These are phyloP conservation scores for Cyberlindnera misumaiensis DNA, from an alignment of 805 yeast species.

Conservation along the genomic window DNA sequence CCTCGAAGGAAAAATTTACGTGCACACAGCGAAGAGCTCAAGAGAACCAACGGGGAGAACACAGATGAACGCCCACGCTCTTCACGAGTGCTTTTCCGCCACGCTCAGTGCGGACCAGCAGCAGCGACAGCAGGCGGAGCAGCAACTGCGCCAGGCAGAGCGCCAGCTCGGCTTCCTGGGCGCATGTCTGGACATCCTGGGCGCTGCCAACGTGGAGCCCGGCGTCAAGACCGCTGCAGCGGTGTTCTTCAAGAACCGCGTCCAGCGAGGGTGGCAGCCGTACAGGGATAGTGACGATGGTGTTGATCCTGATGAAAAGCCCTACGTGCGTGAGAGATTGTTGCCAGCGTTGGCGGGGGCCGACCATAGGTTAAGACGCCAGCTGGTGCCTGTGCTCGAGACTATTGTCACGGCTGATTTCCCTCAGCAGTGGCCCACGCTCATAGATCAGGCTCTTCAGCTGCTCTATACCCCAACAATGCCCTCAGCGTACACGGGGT, in stretches of 20 bases:
- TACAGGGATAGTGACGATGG: constrained; percentile 25
- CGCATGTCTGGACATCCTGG: constrained; percentile 73
- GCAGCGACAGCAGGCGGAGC: constrained; percentile 64
- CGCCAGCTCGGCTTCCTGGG: constrained; percentile 65
- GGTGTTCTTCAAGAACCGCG: constrained; percentile 73
- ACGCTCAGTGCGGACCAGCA: constrained; percentile 64
- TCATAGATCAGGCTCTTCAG: constrained; percentile 39
- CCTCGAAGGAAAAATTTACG: neutral
- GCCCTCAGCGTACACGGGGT: constrained; percentile 51
- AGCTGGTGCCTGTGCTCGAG: constrained; percentile 46
- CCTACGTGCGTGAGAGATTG: constrained; percentile 61
- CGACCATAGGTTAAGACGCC: constrained; percentile 32
- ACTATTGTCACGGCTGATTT: constrained; percentile 45
- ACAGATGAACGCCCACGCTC: constrained; percentile 58
- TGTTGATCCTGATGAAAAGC: constrained; percentile 68
- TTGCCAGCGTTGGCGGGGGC: constrained; percentile 54
- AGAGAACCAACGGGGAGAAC: neutral
- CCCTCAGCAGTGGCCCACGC: constrained; percentile 47
- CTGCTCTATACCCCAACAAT: constrained; percentile 40
- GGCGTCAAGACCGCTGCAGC: constrained; percentile 68
- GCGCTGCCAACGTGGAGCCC: constrained; percentile 41
- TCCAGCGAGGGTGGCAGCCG: constrained; percentile 54
- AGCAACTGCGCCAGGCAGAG: constrained; percentile 51
- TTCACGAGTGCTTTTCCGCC: constrained; percentile 72
- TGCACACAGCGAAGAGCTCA: neutral